Base-by-base conservation (phyloP, 1,139 yeast species). In the Fermentozyma sake region DNA sequence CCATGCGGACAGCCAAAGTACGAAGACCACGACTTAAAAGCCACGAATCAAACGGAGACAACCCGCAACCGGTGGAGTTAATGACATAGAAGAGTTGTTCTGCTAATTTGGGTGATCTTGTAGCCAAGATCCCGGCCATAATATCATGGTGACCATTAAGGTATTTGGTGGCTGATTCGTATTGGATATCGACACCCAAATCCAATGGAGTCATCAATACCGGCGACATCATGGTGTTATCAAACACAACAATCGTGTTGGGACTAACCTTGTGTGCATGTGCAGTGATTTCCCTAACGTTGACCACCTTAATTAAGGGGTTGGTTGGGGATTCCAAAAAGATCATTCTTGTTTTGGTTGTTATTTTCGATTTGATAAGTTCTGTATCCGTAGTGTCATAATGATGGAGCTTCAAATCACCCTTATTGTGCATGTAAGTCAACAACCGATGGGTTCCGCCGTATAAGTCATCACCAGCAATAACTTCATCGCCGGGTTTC, bases 221-320 rank as follows among this genome's bases (percentile, higher is more conserved):
- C 4, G 96, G 96, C 11, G 95, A 79, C 89, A 87, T 80, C 96
- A 87, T 87, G 38, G 96, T 87, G 64, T 89, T 87, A 58, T 87
- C 96, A 38, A 87, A 89, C 7, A 85, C 95, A 19, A 86, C 85
- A 23, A 82, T 52, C 27, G 83, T 68, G 24, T 78, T 69, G 10
- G 93, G 87, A 47, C 73, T 81, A 23, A 68, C 67, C 24, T 58
- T 52, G 49, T 85, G 93, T 18, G 89, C 91, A 38, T 73, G 65
- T 23, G 62, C 61, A 19, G 87, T 61, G 32, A 86, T 77, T 17
- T 73, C 57, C 35, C 72, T 76, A 28, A 87, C 76, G 52, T 89
- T 95, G 31, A 85, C 79, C 35, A 87, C 85, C 57, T 86, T 84
- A 54, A 86, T 83, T 42, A 87, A 70, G 13, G 96, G 96, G 55